These are phyloP conservation scores for Tephrocybe sp. DNA, from an alignment of 768 basidiomycete genomes.

Conservation along the genomic window DNA sequence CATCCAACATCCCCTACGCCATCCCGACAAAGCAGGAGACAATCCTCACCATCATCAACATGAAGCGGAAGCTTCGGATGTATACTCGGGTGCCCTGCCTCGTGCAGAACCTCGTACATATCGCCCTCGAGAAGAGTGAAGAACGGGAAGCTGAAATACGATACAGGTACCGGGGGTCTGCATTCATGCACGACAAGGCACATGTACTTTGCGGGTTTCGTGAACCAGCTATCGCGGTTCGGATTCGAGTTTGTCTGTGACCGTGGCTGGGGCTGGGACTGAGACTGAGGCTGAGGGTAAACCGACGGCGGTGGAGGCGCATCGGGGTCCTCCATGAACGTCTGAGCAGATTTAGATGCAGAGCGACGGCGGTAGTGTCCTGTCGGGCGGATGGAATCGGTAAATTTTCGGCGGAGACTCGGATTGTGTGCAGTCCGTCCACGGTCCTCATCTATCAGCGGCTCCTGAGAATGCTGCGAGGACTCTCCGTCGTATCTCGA, in stretches of 20 bases:
- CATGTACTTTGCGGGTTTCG: constrained; percentile 54
- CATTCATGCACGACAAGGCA: constrained; percentile 72
- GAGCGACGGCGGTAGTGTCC: constrained; percentile 16
- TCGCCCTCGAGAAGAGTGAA: constrained; percentile 65
- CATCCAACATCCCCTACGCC: constrained; percentile 59
- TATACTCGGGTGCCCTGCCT: constrained; percentile 75
- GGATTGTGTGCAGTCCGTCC: constrained; percentile 24
- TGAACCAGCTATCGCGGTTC: constrained; percentile 40
- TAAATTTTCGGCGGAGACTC: constrained; percentile 26
- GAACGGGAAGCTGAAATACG: constrained; percentile 76
- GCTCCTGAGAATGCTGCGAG: constrained; percentile 11
- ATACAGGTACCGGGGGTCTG: constrained; percentile 56
- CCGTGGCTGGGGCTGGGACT: constrained; percentile 13
- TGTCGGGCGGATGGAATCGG: constrained; percentile 21
- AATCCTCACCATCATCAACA: constrained; percentile 77
- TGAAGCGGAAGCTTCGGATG: constrained; percentile 73
- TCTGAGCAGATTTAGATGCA: constrained; percentile 16
- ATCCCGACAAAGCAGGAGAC: constrained; percentile 70
- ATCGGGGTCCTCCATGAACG: constrained; percentile 26
- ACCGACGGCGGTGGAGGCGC: constrained; percentile 13
- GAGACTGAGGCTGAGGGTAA: constrained; percentile 11
- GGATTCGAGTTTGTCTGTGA: constrained; percentile 17
- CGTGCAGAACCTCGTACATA: constrained; percentile 64
- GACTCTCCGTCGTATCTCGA: constrained; percentile 17
- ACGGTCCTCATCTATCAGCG: constrained; percentile 21